Percentiles rank a stretch among this genome's conserved stretches.
Evolutionary conservation across 2,329 filamentous ascomycete genomes (phyloP).

Genomic region (Aquanectria penicillioides): DNA sequence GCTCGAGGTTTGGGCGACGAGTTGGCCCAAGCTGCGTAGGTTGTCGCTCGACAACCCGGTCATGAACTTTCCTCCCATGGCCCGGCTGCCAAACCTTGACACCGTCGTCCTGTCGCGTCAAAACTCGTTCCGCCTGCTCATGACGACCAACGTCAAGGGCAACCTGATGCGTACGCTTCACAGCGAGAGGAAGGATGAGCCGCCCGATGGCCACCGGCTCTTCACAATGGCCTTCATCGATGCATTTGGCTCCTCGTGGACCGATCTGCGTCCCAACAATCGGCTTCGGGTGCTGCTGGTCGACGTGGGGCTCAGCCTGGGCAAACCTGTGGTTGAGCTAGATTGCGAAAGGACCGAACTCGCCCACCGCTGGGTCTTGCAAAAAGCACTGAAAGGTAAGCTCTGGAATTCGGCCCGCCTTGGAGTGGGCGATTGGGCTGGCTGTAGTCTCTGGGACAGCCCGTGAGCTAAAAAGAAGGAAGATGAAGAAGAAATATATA

Average conservation of each 20-base stretch:
- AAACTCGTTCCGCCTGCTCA: neutral
- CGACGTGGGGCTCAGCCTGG: neutral
- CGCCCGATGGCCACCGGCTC: neutral
- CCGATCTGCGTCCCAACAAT: conserved; percentile 2
- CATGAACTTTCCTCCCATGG: conserved; percentile 2
- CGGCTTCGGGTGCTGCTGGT: conserved; percentile 8
- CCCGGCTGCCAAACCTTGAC: neutral
- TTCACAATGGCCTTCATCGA: conserved; percentile 9
- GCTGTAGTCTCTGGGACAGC: neutral
- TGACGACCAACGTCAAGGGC: conserved; percentile 3
- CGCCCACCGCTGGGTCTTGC: conserved; percentile 6
- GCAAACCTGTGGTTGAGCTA: neutral
- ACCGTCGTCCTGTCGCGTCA: neutral
- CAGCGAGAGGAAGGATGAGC: neutral
- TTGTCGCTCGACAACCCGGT: conserved; percentile 1
- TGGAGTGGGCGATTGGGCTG: conserved; percentile 1
- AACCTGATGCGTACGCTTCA: conserved; percentile 6
- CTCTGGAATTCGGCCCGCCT: conserved; percentile 6
- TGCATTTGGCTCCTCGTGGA: conserved; percentile 4
- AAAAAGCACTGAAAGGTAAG: conserved; percentile 2
- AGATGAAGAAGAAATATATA: no score
- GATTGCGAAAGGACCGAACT: neutral
- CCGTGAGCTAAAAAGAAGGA: neutral
- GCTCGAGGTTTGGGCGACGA: conserved; percentile 6
- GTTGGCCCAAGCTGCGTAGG: conserved; percentile 11